Percentiles rank a stretch among this genome's conserved stretches.
Conservation (phyloP, 2,329 filamentous ascomycete genomes). For the Cladophialophora exuberans region DNA sequence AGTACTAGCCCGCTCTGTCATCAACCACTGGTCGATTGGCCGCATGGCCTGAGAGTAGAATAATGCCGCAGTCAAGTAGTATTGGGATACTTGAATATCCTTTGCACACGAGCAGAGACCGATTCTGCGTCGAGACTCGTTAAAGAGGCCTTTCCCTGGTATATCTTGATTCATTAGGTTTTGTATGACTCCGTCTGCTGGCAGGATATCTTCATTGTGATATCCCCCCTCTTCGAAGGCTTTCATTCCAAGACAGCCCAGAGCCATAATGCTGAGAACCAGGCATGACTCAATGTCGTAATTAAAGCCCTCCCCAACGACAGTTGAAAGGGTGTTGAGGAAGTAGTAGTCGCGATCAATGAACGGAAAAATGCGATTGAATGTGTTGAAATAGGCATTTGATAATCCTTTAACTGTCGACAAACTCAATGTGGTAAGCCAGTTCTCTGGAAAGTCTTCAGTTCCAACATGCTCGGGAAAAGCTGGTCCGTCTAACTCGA, state of each 20-base stretch:
- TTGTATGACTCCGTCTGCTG: slow-evolving; percentile 40
- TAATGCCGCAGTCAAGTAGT: slow-evolving; percentile 55
- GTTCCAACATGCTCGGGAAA: too few relatives aligned
- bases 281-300: slow-evolving; percentile 56
- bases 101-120: slow-evolving; percentile 56
- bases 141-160: slow-evolving; percentile 58
- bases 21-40: slow-evolving; percentile 57
- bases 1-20: slow-evolving; percentile 54
- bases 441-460: slow-evolving; percentile 33
- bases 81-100: slow-evolving; percentile 55
- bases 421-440: slow-evolving; percentile 52
- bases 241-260: slow-evolving; percentile 54
- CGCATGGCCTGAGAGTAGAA: slow-evolving; percentile 57
- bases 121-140: slow-evolving; percentile 56
- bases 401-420: slow-evolving; percentile 54
- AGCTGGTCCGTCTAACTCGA: too few relatives aligned
- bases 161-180: too few relatives aligned
- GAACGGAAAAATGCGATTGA: slow-evolving; percentile 56
- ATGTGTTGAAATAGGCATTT: slow-evolving; percentile 56
- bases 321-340: slow-evolving; percentile 46
- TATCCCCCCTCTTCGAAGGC: slow-evolving; percentile 55
- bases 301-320: slow-evolving; percentile 25
- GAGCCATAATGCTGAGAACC: slow-evolving; percentile 53
- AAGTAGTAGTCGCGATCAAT: slow-evolving; percentile 58
- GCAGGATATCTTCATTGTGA: slow-evolving; percentile 37